Evolutionary conservation across 257 asterid species (phyloP).

Genomic region (Anisodus acutangulus): DNA sequence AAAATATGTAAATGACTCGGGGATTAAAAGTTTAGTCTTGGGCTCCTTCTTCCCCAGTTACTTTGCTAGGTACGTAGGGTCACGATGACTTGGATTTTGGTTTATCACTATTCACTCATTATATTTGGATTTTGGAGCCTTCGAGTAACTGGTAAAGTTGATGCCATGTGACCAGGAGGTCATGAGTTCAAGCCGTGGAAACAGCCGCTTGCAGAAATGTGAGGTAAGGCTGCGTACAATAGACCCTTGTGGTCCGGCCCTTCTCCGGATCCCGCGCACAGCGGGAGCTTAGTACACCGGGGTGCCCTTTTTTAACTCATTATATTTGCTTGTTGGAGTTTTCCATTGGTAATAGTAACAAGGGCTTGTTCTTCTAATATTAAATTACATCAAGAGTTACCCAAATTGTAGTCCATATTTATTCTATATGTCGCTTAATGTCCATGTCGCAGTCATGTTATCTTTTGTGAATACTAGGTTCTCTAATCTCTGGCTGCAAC

Average conservation of each 20-base stretch:
- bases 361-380: background rate
- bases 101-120: background rate
- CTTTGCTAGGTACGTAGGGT: slow-evolving; percentile 56
- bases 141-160: too few species aligned
- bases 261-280: too few species aligned
- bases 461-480: background rate
- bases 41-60: slow-evolving; percentile 68
- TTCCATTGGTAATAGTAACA: background rate
- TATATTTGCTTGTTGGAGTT: slow-evolving; percentile 17
- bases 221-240: too few species aligned
- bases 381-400: background rate
- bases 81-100: background rate
- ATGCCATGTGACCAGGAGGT: too few species aligned
- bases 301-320: background rate
- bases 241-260: too few species aligned
- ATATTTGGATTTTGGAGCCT: background rate
- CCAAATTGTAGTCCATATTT: background rate
- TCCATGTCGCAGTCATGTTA: background rate
- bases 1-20: slow-evolving; percentile 59
- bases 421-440: background rate
- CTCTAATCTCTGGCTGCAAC: slow-evolving; percentile 2
- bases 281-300: too few species aligned
- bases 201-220: too few species aligned
- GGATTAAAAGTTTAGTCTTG: slow-evolving; percentile 60
- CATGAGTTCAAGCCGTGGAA: too few species aligned